Percentiles rank a stretch among this genome's conserved stretches.
Conservation (phyloP, 768 basidiomycete genomes). For the Phallus indusiatus region DNA sequence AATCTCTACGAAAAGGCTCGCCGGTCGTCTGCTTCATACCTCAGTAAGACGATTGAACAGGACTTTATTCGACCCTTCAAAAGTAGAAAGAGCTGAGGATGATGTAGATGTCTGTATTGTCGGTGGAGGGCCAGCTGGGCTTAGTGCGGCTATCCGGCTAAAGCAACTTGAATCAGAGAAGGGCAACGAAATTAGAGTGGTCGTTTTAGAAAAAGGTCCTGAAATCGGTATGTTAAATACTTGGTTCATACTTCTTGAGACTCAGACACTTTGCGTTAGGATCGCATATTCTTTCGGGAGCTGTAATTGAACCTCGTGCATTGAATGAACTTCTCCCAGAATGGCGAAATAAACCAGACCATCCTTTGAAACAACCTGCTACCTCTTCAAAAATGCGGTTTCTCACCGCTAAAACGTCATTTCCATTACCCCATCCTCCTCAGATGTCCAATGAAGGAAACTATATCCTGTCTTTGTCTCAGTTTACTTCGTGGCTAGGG, state of each 20-base stretch:
- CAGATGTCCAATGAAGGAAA: constrained; percentile 96
- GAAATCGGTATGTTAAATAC: constrained; percentile 66
- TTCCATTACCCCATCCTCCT: constrained; percentile 91
- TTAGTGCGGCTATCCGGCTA: constrained; percentile 90
- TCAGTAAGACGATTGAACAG: background rate
- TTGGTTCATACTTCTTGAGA: background rate
- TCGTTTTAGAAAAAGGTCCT: constrained; percentile 89
- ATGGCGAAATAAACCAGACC: constrained; percentile 57
- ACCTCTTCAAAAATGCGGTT: constrained; percentile 77
- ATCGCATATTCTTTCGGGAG: constrained; percentile 90
- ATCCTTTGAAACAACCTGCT: constrained; percentile 77
- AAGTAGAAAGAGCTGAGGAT: constrained; percentile 78
- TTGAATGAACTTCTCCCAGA: constrained; percentile 84
- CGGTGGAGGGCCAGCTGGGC: constrained; percentile 89
- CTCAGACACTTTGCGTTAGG: constrained; percentile 39
- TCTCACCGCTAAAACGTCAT: constrained; percentile 54
- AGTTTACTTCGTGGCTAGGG: constrained; percentile 84
- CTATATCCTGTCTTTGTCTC: constrained; percentile 84
- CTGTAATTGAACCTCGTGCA: constrained; percentile 88
- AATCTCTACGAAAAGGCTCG: background rate
- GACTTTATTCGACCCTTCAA: constrained; percentile 37
- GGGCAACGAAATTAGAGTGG: constrained; percentile 69
- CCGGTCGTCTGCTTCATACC: background rate
- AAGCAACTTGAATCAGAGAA: constrained; percentile 84
- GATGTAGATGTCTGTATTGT: constrained; percentile 97